These are phyloP conservation scores for Smallanthus sonchifolius DNA, from an alignment of 129 eudicot species.

Conservation along the genomic window DNA sequence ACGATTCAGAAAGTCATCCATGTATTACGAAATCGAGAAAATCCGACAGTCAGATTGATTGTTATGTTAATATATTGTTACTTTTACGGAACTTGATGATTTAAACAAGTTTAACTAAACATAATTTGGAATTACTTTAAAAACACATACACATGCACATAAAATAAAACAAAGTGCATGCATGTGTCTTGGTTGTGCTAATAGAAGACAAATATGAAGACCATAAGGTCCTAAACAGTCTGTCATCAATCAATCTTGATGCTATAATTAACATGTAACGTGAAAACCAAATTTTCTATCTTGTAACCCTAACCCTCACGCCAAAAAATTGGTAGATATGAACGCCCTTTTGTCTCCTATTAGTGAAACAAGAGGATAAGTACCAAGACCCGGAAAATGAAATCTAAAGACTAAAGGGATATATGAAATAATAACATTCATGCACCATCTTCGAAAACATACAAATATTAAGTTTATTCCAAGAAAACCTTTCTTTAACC, in stretches of 20 bases:
- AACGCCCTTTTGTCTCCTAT: not conserved
- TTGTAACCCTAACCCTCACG: not conserved
- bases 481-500: not conserved
- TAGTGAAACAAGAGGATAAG: conserved; percentile 16
- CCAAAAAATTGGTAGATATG: not conserved
- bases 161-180: not conserved
- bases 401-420: not conserved
- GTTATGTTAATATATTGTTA: not conserved
- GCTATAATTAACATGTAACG: not conserved
- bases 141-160: not conserved
- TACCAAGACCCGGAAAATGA: not conserved
- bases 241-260: conserved; percentile 13
- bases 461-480: not conserved
- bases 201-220: conserved; percentile 1
- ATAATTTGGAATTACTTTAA: not conserved
- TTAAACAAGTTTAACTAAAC: not conserved
- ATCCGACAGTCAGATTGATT: no score
- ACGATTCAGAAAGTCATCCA: no score
- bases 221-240: not conserved
- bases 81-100: not conserved
- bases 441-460: not conserved
- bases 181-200: conserved; percentile 6
- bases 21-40: no score
- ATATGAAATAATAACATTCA: not conserved
- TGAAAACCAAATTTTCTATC: not conserved